Evolutionary conservation across 2,329 filamentous ascomycete genomes (phyloP), one percentile per base, ranked within the genome.

Genomic region (Neoarthrinium moseri): DNA sequence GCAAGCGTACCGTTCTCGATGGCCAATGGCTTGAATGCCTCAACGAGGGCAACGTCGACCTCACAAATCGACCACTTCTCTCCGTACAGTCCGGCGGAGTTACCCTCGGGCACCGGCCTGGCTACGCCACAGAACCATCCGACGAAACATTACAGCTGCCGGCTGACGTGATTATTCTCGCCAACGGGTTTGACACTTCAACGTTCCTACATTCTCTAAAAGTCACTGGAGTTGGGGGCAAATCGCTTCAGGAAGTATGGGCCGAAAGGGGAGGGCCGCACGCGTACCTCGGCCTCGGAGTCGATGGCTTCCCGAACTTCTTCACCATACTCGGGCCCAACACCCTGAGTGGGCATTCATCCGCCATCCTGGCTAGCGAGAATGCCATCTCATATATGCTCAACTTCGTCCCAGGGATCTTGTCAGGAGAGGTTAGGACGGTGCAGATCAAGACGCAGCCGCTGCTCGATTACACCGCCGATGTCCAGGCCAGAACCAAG

Each of bases 301-400:
- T 85, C 61, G 77, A 77, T 51, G 76, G 75, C 0, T 84, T 84
- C 55, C 83, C 83, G 3, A 86, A 86, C 56, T 80, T 85, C 55
- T 85, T 86, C 63, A 69, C 84, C 46, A 62, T 85, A 0, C 74
- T 83, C 32, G 82, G 69, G 0, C 83, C 83, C 1, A 87, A 87
- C 56, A 77, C 80, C 0, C 71, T 69, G 0, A 86, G 82, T 0
- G 83, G 83, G 0, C 82, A 87, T 59, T 77, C 71, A 0, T 80
- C 74, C 11, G 77, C 82, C 8, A 73, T 84, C 36, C 71, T 84
- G 55, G 77, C 80, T 0, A 69, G 71, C 4, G 83, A 86, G 53
- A 85, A 84, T 57, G 75, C 75, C 56, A 67, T 84, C 52, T 78
- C 82, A 49, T 83, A 78, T 57, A 72, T 75, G 0, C 57, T 86